Evolutionary conservation across 2,329 filamentous ascomycete species (phyloP).

Genomic region (Fonsecaea erecta): DNA sequence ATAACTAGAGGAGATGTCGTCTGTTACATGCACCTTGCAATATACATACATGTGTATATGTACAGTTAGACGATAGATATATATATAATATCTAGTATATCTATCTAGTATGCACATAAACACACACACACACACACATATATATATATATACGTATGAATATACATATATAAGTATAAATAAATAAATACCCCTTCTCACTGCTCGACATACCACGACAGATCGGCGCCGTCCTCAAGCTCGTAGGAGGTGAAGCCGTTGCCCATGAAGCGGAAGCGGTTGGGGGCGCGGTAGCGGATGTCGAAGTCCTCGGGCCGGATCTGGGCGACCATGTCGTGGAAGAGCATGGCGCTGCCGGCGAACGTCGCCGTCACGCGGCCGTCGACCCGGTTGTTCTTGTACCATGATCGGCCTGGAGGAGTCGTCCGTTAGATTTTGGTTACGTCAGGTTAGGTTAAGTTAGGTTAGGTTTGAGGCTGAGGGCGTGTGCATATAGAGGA

Average conservation of each 20-base stretch:
- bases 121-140: neutral
- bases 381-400: conserved; percentile 52
- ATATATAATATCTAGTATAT: too few relatives aligned
- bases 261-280: conserved; percentile 56
- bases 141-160: neutral
- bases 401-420: conserved; percentile 47
- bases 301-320: conserved; percentile 40
- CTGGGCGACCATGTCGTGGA: conserved; percentile 44
- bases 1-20: too few relatives aligned
- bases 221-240: conserved; percentile 37
- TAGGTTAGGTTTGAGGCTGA: too few relatives aligned
- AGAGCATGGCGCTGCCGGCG: conserved; percentile 50
- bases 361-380: conserved; percentile 54
- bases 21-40: too few relatives aligned
- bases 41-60: too few relatives aligned
- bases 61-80: too few relatives aligned
- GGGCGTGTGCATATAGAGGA: too few relatives aligned
- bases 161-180: neutral
- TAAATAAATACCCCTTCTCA: neutral
- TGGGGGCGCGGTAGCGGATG: conserved; percentile 51
- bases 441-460: too few relatives aligned
- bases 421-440: too few relatives aligned
- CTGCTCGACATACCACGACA: conserved; percentile 39
- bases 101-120: neutral
- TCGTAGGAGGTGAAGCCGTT: conserved; percentile 51